Conservation (phyloP, 495 filamentous ascomycete species). For the Podospora conica region DNA sequence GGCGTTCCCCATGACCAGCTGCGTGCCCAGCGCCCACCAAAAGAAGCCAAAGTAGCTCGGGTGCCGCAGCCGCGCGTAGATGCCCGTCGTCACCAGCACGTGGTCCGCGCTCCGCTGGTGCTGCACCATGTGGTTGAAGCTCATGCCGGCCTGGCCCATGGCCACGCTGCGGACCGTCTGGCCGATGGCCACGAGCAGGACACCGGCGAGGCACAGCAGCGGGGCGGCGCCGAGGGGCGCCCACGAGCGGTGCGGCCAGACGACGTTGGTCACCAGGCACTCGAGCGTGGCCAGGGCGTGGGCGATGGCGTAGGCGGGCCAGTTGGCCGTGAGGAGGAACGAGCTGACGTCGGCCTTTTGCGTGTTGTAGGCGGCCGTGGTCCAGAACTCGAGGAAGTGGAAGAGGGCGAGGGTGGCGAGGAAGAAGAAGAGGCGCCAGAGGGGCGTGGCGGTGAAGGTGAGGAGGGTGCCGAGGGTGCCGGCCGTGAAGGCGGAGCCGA, state of each 20-base stretch:
- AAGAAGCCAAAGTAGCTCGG: slow-evolving; percentile 97
- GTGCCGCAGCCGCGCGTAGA: slow-evolving; percentile 61
- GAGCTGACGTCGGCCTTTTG: slow-evolving; percentile 58
- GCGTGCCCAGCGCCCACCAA: slow-evolving; percentile 94
- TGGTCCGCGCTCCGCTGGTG: slow-evolving; percentile 59
- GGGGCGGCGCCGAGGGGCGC: slow-evolving; percentile 27
- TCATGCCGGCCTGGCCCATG: slow-evolving; percentile 83
- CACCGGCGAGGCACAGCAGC: slow-evolving; percentile 45
- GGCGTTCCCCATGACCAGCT: slow-evolving; percentile 80
- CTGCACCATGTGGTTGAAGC: slow-evolving; percentile 88
- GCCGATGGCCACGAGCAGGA: slow-evolving; percentile 60
- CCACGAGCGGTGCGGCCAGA: slow-evolving; percentile 51
- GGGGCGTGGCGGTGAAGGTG: slow-evolving; percentile 36
- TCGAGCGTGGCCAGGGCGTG: slow-evolving; percentile 69
- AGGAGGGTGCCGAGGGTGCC: slow-evolving; percentile 36
- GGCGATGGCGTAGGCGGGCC: slow-evolving; percentile 75
- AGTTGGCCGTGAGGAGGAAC: slow-evolving; percentile 84
- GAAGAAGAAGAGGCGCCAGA: slow-evolving; percentile 86
- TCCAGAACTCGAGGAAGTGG: slow-evolving; percentile 95
- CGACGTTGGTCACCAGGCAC: slow-evolving; percentile 51
- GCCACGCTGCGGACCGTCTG: slow-evolving; percentile 68
- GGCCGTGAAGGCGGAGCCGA: slow-evolving; percentile 44
- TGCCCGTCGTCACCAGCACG: slow-evolving; percentile 68
- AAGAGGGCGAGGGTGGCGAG: slow-evolving; percentile 67
- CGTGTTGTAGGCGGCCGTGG: slow-evolving; percentile 79